A percentile compares a stretch with the other conserved stretches of the same genome.
Evolutionary conservation across 352 stramenopile genomes (phyloP).

Genomic region (Globisporangium paroecandrum): DNA sequence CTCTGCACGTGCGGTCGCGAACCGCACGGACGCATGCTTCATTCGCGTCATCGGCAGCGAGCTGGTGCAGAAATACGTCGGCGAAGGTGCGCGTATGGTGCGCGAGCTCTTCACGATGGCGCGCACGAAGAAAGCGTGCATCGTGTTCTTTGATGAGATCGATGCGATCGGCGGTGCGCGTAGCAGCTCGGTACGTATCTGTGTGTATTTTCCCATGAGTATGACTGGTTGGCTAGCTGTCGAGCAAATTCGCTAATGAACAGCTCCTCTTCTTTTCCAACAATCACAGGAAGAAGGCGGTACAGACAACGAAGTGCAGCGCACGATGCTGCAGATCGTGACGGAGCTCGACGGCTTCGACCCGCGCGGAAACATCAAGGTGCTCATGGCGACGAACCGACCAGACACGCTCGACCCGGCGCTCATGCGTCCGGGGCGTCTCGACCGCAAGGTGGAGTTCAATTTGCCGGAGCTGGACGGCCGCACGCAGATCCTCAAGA

Average conservation of each 20-base stretch:
- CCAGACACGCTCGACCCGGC: slow-evolving; percentile 96
- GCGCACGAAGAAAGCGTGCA: slow-evolving; percentile 97
- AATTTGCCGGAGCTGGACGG: slow-evolving; percentile 97
- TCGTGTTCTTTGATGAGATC: slow-evolving; percentile 99
- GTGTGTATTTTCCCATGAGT: no score
- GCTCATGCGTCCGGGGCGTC: slow-evolving; percentile 92
- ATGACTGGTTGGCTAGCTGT: neutral
- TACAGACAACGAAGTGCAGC: slow-evolving; percentile 98
- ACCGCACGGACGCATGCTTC: slow-evolving; percentile 99
- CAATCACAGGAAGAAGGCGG: slow-evolving; percentile 86
- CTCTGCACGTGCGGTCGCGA: slow-evolving; percentile 96
- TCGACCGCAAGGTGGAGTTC: slow-evolving; percentile 99
- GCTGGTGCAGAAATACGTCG: slow-evolving; percentile 99
- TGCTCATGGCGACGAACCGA: slow-evolving; percentile 98
- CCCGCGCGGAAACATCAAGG: slow-evolving; percentile 98
- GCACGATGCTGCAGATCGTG: slow-evolving; percentile 99
- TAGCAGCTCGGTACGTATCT: slow-evolving; percentile 40
- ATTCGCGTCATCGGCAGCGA: slow-evolving; percentile 99
- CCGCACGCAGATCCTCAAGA: slow-evolving; percentile 98
- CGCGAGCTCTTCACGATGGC: slow-evolving; percentile 99
- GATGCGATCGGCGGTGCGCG: slow-evolving; percentile 97
- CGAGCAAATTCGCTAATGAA: neutral
- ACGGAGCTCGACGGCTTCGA: slow-evolving; percentile 99
- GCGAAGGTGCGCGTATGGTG: slow-evolving; percentile 98
- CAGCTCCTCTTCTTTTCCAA: neutral